Conservation (phyloP, 2,329 filamentous ascomycete genomes). For the Pyrenochaeta sp. region DNA sequence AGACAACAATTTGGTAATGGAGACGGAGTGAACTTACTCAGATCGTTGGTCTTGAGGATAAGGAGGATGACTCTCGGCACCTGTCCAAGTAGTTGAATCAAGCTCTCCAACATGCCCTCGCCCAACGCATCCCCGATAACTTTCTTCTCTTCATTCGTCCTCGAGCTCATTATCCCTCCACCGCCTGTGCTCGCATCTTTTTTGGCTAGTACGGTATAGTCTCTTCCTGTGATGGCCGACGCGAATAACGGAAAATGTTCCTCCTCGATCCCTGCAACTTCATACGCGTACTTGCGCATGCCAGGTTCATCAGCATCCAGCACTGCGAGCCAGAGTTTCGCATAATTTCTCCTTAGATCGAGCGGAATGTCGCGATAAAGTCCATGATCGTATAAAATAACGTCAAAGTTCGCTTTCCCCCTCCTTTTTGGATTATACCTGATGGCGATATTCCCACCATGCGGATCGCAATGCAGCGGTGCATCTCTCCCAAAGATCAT, state of each 20-base stretch:
- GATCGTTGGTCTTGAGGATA: conserved; percentile 96
- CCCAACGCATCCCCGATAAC: conserved; percentile 84
- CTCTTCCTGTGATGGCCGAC: conserved; percentile 92
- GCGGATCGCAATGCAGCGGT: conserved; percentile 94
- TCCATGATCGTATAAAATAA: conserved; percentile 96
- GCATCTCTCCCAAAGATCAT: conserved; percentile 96
- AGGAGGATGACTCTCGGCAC: conserved; percentile 92
- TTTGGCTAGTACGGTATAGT: conserved; percentile 77
- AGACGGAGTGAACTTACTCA: conserved; percentile 66
- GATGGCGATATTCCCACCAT: conserved; percentile 95
- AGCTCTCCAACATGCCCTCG: conserved; percentile 85
- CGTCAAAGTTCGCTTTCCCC: conserved; percentile 80
- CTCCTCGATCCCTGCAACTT: conserved; percentile 88
- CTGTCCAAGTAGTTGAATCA: conserved; percentile 86
- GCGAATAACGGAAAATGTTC: conserved; percentile 95
- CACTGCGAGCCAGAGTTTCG: conserved; percentile 96
- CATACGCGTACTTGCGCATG: conserved; percentile 89
- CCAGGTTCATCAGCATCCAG: conserved; percentile 84
- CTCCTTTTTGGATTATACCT: conserved; percentile 72
- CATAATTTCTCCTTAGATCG: conserved; percentile 81
- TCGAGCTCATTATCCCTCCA: conserved; percentile 59
- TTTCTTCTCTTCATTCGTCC: conserved; percentile 81
- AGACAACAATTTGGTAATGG: background rate
- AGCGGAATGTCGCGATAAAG: conserved; percentile 92
- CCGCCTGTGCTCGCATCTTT: conserved; percentile 45